Conservation (phyloP, 2,329 filamentous ascomycete genomes). For the Neodidymelliopsis sp. region DNA sequence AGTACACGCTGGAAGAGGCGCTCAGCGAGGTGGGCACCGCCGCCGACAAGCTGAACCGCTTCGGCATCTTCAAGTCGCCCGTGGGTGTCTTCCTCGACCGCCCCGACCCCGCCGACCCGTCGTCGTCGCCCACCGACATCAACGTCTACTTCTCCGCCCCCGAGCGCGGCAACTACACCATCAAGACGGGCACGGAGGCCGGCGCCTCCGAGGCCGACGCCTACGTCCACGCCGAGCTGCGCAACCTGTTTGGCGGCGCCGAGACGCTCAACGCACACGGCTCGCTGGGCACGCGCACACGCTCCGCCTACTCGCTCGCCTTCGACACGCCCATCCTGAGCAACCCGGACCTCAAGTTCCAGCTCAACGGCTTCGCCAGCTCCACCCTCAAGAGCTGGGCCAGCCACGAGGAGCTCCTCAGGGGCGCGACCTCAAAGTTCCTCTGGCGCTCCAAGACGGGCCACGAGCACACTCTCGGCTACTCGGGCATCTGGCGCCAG, state of each 20-base stretch:
- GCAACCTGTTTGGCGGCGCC: conserved; percentile 93
- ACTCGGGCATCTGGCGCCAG: conserved; percentile 86
- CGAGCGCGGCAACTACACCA: conserved; percentile 82
- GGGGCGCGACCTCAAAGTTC: conserved; percentile 78
- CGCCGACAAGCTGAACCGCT: conserved; percentile 77
- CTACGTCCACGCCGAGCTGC: conserved; percentile 84
- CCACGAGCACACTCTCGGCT: conserved; percentile 78
- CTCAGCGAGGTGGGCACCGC: conserved; percentile 74
- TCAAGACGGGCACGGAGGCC: conserved; percentile 94
- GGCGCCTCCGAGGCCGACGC: conserved; percentile 94
- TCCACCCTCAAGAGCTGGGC: conserved; percentile 91
- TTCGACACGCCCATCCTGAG: conserved; percentile 84
- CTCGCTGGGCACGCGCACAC: conserved; percentile 85
- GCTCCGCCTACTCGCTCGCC: conserved; percentile 87
- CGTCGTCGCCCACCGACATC: conserved; percentile 77
- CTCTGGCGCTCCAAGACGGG: conserved; percentile 72
- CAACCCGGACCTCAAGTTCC: conserved; percentile 81
- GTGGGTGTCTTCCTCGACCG: conserved; percentile 84
- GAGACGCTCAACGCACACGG: conserved; percentile 89
- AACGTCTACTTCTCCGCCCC: conserved; percentile 79
- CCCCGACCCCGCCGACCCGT: conserved; percentile 71
- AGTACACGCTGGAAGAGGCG: conserved; percentile 79
- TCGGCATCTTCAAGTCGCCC: conserved; percentile 87
- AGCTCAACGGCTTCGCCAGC: conserved; percentile 81
- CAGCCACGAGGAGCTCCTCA: conserved; percentile 88